Base-by-base conservation (phyloP, 805 yeast genomes). In the Teunomyces barrocoloradensis region DNA sequence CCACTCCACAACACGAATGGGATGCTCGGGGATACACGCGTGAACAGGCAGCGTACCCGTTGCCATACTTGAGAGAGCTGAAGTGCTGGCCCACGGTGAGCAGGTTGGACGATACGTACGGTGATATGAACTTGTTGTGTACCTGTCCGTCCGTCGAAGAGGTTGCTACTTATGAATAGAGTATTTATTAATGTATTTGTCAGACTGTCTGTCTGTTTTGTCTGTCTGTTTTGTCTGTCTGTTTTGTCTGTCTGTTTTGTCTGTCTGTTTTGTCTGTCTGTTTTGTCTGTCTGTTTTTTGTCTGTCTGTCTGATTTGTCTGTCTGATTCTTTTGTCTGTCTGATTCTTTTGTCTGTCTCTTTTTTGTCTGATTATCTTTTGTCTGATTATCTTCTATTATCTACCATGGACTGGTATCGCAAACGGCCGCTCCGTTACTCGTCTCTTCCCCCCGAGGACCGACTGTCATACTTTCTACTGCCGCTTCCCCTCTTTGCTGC, bases 11-110 rank as follows among this genome's bases (percentile, higher is more conserved):
- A 52, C 69, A 64, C 15, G 95, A 86, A 47, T 92, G 98, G 98
- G 78, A 74, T 42, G 69, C 71, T 4, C 81, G 99, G 65, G 95
- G 96, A 1, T 94, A 94, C 71, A 78, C 96, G 2, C 81, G 98
- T 61, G 95, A 88, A 62, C 83, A 84, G 66, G 99, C 99, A 6
- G 98, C 94, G 11, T 94, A 82, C 66, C 98, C 99, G 43, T 74
- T 89, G 49, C 80, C 85, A n/a, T 81, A 76, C 61, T 77, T 94
- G 63, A 81, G 78, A 60, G 69, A 74, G 21, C 76, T 84, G 66
- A 94, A 94, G 69, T 87, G 90, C 64, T 94, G 99, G 99, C 98
- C 99, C 33, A 77, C 90, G 0, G 97, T 91, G 38, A 79, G 96
- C 9, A 82, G 99, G 67, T 79, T 92, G 46, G 96, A 94, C 64